Evolutionary conservation across 1,284 basidiomycete species (phyloP).

Genomic region (Blastosporella zonata): DNA sequence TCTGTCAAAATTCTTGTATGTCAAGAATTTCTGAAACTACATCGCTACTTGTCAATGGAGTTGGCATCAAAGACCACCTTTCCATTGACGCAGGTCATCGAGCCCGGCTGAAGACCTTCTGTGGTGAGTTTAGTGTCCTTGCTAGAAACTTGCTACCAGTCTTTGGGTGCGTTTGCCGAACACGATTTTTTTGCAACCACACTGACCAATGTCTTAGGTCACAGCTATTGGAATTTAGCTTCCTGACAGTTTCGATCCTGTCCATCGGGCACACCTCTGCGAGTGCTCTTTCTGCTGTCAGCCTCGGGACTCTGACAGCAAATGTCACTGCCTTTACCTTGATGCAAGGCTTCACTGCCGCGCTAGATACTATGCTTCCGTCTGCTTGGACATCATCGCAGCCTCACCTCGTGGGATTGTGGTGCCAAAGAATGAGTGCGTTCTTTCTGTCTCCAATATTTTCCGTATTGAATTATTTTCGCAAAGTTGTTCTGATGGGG

Average conservation of each 20-base stretch:
- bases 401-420: background rate
- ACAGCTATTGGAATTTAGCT: background rate
- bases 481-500: background rate
- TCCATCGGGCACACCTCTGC: background rate
- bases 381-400: background rate
- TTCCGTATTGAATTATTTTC: no score
- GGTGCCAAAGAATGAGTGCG: background rate
- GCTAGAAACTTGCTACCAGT: background rate
- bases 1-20: no score
- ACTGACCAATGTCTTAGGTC: background rate
- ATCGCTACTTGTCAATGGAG: no score
- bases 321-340: background rate
- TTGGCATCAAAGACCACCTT: no score
- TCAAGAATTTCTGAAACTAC: no score
- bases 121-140: no score
- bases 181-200: background rate
- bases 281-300: background rate
- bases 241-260: background rate
- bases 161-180: background rate
- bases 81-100: no score
- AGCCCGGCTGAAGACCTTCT: no score
- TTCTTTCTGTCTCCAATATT: background rate
- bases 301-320: background rate
- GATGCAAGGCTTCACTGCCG: background rate
- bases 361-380: background rate